These are phyloP conservation scores for Penicillium parvum DNA, from an alignment of 495 filamentous ascomycete species.

Conservation along the genomic window DNA sequence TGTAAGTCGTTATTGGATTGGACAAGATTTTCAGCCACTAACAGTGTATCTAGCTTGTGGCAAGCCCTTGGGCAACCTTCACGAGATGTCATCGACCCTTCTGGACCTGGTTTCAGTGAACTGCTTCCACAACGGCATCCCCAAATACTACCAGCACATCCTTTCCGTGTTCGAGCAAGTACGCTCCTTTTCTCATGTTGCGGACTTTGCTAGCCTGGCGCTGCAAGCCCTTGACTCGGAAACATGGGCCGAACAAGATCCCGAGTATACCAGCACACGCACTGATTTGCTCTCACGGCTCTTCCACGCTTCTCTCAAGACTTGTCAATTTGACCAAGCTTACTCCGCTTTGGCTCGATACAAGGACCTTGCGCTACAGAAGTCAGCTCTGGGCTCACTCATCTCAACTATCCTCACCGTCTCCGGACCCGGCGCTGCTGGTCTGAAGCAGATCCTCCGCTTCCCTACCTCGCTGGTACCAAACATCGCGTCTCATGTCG, in stretches of 20 bases:
- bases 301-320: constrained; percentile 74
- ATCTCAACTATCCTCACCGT: constrained; percentile 66
- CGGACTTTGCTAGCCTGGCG: constrained; percentile 78
- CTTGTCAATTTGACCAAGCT: constrained; percentile 73
- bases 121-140: constrained; percentile 68
- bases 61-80: constrained; percentile 43
- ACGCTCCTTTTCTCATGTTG: constrained; percentile 69
- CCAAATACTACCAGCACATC: constrained; percentile 84
- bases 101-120: constrained; percentile 68
- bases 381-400: constrained; percentile 58
- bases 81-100: constrained; percentile 53
- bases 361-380: constrained; percentile 62
- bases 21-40: constrained; percentile 4
- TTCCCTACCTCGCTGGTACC: constrained; percentile 62
- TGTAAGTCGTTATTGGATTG: constrained; percentile 49
- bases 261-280: constrained; percentile 30
- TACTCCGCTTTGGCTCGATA: constrained; percentile 73
- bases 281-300: constrained; percentile 75
- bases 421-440: constrained; percentile 50
- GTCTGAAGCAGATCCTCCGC: constrained; percentile 58
- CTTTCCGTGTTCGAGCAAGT: constrained; percentile 73
- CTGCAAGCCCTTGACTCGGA: constrained; percentile 57
- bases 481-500: constrained; percentile 69
- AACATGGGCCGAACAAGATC: constrained; percentile 37
- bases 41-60: constrained; percentile 30